phyloP scores from a whole-genome alignment of 164 flowering plant genomes.

The Stephania japonica region DNA sequence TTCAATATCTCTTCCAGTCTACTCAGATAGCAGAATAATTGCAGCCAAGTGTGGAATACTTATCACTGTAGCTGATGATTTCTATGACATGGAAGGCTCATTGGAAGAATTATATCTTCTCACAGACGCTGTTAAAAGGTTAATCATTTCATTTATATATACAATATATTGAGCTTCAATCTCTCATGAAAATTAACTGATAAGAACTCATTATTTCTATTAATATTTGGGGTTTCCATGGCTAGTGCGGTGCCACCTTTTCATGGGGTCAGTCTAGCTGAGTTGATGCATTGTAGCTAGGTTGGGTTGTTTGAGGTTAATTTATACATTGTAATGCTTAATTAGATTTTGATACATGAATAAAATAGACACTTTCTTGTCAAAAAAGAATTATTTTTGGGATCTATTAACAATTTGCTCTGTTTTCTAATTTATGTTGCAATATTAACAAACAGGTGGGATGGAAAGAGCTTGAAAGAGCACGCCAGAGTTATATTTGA shows the following conservation, averaged over 20 bases:
- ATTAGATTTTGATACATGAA: too few species aligned
- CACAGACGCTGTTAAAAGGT: constrained; percentile 25
- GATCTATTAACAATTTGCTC: background rate
- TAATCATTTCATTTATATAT: background rate
- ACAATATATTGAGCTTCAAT: too few species aligned
- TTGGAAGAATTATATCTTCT: constrained; percentile 18
- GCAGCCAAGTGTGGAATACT: constrained; percentile 22
- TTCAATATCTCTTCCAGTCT: constrained; percentile 10
- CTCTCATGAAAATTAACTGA: too few species aligned
- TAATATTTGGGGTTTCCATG: too few species aligned
- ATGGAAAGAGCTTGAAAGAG: constrained; percentile 23
- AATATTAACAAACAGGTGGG: constrained; percentile 29
- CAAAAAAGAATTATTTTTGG: too few species aligned
- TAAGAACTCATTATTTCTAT: too few species aligned
- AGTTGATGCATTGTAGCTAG: too few species aligned
- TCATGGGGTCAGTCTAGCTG: too few species aligned
- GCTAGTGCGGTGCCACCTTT: too few species aligned
- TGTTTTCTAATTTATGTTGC: background rate
- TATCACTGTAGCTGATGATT: constrained; percentile 30
- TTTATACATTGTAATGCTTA: too few species aligned
- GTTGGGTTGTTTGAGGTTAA: too few species aligned
- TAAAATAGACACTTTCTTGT: too few species aligned
- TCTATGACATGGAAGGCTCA: constrained; percentile 27
- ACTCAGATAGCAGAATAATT: constrained; percentile 12
- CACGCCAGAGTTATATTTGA: constrained; percentile 30